These are phyloP conservation scores for Backusella psychrophila DNA, from an alignment of 192 early-diverging fungal genomes.

Conservation along the genomic window DNA sequence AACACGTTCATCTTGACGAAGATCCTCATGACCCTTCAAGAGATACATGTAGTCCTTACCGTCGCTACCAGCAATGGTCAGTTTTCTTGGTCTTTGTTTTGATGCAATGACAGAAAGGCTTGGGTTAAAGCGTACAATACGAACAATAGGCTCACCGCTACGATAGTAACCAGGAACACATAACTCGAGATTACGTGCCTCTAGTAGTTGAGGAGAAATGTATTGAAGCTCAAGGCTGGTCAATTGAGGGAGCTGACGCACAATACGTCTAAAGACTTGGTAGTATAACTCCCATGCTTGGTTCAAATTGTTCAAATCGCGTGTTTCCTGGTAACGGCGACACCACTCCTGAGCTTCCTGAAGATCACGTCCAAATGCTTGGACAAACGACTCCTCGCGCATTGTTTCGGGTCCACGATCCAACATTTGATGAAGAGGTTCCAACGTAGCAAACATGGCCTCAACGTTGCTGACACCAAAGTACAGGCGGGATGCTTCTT, in stretches of 20 bases:
- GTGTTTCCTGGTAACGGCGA: constrained; percentile 69
- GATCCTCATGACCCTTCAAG: constrained; percentile 96
- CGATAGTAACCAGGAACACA: constrained; percentile 90
- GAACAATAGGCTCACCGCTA: constrained; percentile 82
- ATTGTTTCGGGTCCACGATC: constrained; percentile 87
- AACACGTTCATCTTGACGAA: constrained; percentile 97
- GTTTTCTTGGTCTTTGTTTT: constrained; percentile 86
- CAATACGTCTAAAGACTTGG: constrained; percentile 76
- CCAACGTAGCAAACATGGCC: constrained; percentile 85
- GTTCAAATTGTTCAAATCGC: constrained; percentile 80
- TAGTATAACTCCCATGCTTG: constrained; percentile 95
- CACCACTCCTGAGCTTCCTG: constrained; percentile 85
- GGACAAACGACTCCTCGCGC: constrained; percentile 88
- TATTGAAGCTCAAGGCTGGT: constrained; percentile 86
- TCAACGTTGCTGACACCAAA: constrained; percentile 77
- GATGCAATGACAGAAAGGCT: constrained; percentile 84
- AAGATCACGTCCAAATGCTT: constrained; percentile 84
- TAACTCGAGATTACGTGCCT: constrained; percentile 81
- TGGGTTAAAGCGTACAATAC: constrained; percentile 83
- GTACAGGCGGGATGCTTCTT: constrained; percentile 81
- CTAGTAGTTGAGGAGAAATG: constrained; percentile 84
- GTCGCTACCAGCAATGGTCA: constrained; percentile 85
- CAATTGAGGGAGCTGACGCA: constrained; percentile 77
- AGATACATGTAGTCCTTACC: constrained; percentile 88
- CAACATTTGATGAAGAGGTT: constrained; percentile 84